phyloP scores from a whole-genome alignment of 179 eudicot genomes.

The Beta corolliflora region DNA sequence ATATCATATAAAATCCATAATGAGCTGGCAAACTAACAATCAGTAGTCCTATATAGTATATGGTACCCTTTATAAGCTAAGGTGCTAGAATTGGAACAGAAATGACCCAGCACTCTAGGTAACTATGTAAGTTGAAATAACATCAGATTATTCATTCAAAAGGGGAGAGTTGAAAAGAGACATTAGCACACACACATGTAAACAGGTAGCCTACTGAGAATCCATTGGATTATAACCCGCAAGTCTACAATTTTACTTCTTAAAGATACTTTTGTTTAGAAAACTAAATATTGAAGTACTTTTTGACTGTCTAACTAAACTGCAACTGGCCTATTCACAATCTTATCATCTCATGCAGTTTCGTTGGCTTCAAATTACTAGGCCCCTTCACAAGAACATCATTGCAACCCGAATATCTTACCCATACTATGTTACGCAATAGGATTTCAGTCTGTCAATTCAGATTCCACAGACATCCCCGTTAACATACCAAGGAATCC shows the following conservation, averaged over 20 bases:
- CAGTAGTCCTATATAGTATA: too few species aligned
- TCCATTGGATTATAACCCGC: background rate
- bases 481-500: too few species aligned
- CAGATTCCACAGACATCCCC: too few species aligned
- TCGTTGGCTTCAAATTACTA: background rate
- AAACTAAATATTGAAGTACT: background rate
- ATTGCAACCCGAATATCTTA: background rate
- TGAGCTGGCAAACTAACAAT: background rate
- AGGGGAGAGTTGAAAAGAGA: background rate
- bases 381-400: background rate
- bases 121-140: background rate
- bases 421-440: background rate
- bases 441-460: too few species aligned
- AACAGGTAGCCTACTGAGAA: too few species aligned
- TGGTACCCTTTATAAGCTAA: too few species aligned
- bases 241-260: background rate
- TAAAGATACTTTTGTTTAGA: background rate
- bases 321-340: background rate
- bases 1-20: background rate
- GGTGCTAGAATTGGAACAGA: too few species aligned
- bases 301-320: background rate
- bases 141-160: background rate
- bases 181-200: background rate
- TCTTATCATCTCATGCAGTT: background rate
- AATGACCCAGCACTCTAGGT: too few species aligned